These are phyloP conservation scores for Talaromyces pinophilus DNA, from an alignment of 2,329 filamentous ascomycete species.

Conservation along the genomic window DNA sequence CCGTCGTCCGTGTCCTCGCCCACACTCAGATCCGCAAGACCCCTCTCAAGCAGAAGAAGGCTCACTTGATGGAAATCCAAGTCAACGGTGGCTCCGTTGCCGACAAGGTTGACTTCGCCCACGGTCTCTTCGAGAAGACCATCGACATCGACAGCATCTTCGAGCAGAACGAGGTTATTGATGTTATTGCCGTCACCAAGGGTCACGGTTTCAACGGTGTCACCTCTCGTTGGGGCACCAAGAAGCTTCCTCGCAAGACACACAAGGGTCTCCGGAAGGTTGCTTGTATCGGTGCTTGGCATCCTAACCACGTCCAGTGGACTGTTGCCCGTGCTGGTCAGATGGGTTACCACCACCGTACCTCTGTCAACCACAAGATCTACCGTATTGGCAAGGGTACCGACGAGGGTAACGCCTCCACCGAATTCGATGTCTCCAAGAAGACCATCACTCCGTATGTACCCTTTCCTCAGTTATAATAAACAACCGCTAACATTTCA, in stretches of 20 bases:
- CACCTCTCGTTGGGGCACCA: conserved; percentile 97
- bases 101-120: conserved; percentile 96
- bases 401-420: conserved; percentile 89
- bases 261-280: conserved; percentile 99
- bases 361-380: conserved; percentile 99
- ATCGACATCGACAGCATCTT: conserved; percentile 91
- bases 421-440: conserved; percentile 95
- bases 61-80: conserved; percentile 99
- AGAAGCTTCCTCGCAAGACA: conserved; percentile 99
- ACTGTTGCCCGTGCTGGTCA: conserved; percentile 99
- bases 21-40: conserved; percentile 99
- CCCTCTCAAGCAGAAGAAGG: conserved; percentile 99
- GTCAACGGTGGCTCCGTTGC: conserved; percentile 94
- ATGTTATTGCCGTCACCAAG: conserved; percentile 99
- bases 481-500: not conserved
- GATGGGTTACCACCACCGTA: conserved; percentile 99
- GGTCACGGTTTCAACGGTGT: conserved; percentile 99
- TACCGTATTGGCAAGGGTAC: conserved; percentile 96
- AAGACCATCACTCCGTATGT: conserved; percentile 99
- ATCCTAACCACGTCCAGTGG: conserved; percentile 99
- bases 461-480: not conserved
- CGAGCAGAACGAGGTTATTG: conserved; percentile 99
- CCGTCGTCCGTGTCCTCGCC: conserved; percentile 96
- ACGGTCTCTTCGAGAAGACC: conserved; percentile 98
- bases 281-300: conserved; percentile 99